These are phyloP conservation scores for Lactifluus hygrophoroides DNA, from an alignment of 768 basidiomycete species.

Conservation along the genomic window DNA sequence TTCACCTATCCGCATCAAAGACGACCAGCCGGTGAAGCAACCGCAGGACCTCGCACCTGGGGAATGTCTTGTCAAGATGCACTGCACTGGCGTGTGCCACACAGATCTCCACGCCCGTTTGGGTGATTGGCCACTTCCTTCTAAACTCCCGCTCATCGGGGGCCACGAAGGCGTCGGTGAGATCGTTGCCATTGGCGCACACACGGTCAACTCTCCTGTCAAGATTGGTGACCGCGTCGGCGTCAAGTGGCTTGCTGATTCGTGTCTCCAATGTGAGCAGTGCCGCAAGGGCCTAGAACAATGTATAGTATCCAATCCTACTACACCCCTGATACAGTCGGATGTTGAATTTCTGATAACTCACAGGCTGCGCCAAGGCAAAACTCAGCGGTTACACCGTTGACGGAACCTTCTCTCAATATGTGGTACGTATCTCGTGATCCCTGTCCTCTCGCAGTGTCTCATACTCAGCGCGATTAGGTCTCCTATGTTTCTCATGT, in stretches of 20 bases:
- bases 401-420: constrained; percentile 72
- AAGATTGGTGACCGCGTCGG: constrained; percentile 76
- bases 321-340: neutral
- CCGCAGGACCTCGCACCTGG: constrained; percentile 51
- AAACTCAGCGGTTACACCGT: constrained; percentile 62
- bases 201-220: constrained; percentile 51
- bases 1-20: constrained; percentile 27
- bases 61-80: constrained; percentile 69
- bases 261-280: constrained; percentile 66
- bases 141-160: constrained; percentile 59
- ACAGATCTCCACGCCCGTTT: constrained; percentile 70
- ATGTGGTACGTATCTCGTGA: constrained; percentile 32
- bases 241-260: constrained; percentile 73
- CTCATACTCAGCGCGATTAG: constrained; percentile 22
- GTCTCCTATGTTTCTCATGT: constrained; percentile 67
- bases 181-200: constrained; percentile 68
- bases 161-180: constrained; percentile 76
- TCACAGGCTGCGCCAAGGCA: constrained; percentile 48
- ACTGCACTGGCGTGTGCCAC: constrained; percentile 79
- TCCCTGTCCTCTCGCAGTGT: constrained; percentile 17
- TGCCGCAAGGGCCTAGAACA: constrained; percentile 74
- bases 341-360: neutral
- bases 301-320: constrained; percentile 36
- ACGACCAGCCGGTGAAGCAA: constrained; percentile 48
- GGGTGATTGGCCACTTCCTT: constrained; percentile 75